Conservation (phyloP, 2,329 filamentous ascomycete species). For the Fusarium sacchari region DNA sequence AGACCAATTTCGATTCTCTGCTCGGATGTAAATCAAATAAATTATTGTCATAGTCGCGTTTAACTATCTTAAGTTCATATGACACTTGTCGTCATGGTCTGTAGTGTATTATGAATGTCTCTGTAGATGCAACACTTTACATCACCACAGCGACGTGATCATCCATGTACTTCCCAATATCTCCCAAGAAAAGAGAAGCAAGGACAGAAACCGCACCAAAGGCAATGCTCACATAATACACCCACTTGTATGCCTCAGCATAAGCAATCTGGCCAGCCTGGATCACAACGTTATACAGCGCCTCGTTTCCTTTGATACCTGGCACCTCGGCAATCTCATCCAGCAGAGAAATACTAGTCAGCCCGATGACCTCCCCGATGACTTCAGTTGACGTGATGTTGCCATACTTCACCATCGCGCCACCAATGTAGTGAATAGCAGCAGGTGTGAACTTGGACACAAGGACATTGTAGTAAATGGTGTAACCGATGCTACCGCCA, state of each 20-base stretch:
- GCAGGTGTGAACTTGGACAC: background rate
- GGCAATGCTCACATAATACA: background rate
- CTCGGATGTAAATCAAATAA: fast-evolving
- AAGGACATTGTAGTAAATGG: background rate
- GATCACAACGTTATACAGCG: background rate
- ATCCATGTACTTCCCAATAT: background rate
- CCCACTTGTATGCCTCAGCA: slow-evolving; percentile 1
- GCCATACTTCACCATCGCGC: background rate
- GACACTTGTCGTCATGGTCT: no score
- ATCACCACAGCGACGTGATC: background rate
- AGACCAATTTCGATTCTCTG: fast-evolving
- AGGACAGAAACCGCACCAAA: background rate
- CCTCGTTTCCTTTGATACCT: background rate
- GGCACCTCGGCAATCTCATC: background rate
- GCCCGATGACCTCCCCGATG: background rate
- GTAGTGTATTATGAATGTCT: background rate
- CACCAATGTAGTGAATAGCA: background rate
- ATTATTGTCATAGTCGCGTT: background rate
- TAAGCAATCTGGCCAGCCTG: background rate
- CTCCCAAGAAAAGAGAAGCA: background rate
- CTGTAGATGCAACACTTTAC: background rate
- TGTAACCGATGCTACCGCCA: background rate
- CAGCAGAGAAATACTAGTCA: background rate
- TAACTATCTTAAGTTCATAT: background rate
- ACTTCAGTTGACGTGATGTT: background rate